Evolutionary conservation across 1,284 basidiomycete species (phyloP).

Genomic region (Chalciporus sp.): DNA sequence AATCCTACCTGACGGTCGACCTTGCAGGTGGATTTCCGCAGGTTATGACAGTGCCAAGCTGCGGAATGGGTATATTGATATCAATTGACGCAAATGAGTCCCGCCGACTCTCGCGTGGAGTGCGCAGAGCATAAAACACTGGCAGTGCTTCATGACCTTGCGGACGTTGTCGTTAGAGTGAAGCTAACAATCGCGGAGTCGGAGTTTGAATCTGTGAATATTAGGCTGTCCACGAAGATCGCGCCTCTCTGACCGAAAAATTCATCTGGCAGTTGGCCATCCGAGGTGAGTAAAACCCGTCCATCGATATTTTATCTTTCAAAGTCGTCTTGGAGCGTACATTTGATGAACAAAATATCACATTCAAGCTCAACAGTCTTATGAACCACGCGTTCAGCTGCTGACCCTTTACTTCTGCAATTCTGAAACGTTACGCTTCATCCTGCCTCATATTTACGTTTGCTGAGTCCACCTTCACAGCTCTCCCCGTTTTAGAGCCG

Average conservation of each 20-base stretch:
- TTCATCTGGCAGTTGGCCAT: background rate
- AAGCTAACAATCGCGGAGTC: background rate
- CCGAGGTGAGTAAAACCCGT: conserved; percentile 5
- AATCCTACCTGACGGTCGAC: too few species aligned
- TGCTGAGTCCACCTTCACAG: conserved; percentile 8
- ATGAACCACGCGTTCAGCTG: conserved; percentile 50
- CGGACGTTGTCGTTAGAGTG: too few species aligned
- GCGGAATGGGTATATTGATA: too few species aligned
- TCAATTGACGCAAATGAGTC: too few species aligned
- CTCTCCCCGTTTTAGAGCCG: background rate
- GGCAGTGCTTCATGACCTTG: too few species aligned
- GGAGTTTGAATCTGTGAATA: conserved; percentile 3
- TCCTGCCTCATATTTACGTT: background rate
- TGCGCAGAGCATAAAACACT: too few species aligned
- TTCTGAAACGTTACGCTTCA: conserved; percentile 46
- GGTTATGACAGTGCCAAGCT: too few species aligned
- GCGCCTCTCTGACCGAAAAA: background rate
- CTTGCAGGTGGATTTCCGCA: too few species aligned
- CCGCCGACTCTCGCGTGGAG: too few species aligned
- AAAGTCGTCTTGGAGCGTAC: background rate
- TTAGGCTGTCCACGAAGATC: background rate
- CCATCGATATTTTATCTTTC: background rate
- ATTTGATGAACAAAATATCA: conserved; percentile 61
- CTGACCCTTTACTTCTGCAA: conserved; percentile 64
- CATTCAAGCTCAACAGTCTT: conserved; percentile 77